These are phyloP conservation scores for Eimeria sp. DNA, from an alignment of 169 alveolate species.

Conservation along the genomic window DNA sequence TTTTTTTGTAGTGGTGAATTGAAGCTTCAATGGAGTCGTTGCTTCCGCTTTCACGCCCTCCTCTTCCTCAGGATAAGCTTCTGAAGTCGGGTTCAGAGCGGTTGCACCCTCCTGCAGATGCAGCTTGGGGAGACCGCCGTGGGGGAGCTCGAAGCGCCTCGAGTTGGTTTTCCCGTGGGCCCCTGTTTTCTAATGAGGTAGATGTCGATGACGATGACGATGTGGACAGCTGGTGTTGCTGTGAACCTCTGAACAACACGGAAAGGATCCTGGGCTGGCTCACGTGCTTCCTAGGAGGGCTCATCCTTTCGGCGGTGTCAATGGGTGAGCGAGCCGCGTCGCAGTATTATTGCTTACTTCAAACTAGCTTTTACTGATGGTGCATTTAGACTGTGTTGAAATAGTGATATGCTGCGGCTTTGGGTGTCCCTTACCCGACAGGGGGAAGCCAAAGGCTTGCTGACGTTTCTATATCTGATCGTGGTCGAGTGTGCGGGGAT, in stretches of 20 bases:
- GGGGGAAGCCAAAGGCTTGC: neutral
- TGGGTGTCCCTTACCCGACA: neutral
- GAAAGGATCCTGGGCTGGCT: conserved; percentile 81
- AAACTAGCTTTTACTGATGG: neutral
- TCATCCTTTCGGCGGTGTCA: conserved; percentile 69
- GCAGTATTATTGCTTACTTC: neutral
- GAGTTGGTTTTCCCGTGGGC: conserved; percentile 20
- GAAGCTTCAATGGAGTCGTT: conserved; percentile 35
- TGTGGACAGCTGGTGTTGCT: conserved; percentile 70
- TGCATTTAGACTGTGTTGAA: neutral
- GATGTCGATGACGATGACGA: conserved; percentile 74
- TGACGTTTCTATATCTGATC: neutral
- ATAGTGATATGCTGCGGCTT: neutral
- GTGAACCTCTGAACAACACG: conserved; percentile 60
- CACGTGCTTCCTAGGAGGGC: conserved; percentile 78
- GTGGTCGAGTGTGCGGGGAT: neutral
- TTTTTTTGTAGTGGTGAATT: neutral
- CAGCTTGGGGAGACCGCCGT: conserved; percentile 24
- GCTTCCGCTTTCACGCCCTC: conserved; percentile 48
- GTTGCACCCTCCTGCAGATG: conserved; percentile 30
- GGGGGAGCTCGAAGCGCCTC: conserved; percentile 37
- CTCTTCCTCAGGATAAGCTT: conserved; percentile 36
- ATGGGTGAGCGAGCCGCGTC: conserved; percentile 64
- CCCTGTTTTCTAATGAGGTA: conserved; percentile 27
- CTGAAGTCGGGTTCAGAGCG: conserved; percentile 20